Percentiles rank a stretch among this genome's conserved stretches.
These are phyloP conservation scores for Platanthera zijinensis DNA, from an alignment of 106 monocot genomes.

Conservation along the genomic window DNA sequence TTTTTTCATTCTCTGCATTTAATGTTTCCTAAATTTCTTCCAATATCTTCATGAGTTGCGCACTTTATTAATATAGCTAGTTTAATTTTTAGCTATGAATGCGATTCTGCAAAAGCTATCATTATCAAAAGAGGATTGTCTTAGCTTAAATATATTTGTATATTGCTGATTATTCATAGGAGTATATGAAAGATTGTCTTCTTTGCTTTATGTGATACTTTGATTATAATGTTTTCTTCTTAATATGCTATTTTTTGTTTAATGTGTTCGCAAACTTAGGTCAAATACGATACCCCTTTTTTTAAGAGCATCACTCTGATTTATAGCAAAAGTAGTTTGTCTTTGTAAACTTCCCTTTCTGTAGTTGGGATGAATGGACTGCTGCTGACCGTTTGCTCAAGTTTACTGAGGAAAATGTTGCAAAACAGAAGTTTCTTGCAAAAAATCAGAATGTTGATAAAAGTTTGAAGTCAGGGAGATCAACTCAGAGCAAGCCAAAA, in stretches of 20 bases:
- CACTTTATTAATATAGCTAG: background rate
- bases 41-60: background rate
- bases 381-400: slow-evolving; percentile 66
- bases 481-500: slow-evolving; percentile 71
- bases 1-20: background rate
- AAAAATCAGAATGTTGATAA: slow-evolving; percentile 56
- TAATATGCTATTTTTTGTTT: background rate
- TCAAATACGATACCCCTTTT: background rate
- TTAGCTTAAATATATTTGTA: background rate
- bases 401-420: slow-evolving; percentile 60
- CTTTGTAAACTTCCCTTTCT: slow-evolving; percentile 15
- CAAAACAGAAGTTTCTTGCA: slow-evolving; percentile 48
- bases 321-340: background rate
- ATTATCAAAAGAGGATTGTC: background rate
- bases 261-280: background rate
- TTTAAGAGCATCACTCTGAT: slow-evolving; percentile 1
- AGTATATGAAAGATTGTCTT: background rate
- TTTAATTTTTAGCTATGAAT: background rate
- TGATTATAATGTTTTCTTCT: background rate
- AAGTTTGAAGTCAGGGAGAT: slow-evolving; percentile 51
- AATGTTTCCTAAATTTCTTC: background rate
- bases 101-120: background rate
- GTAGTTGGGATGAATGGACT: slow-evolving; percentile 99
- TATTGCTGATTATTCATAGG: background rate
- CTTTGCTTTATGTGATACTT: background rate